Evolutionary conservation across 2,329 filamentous ascomycete genomes (phyloP).

Genomic region (Rutstroemia sp.): DNA sequence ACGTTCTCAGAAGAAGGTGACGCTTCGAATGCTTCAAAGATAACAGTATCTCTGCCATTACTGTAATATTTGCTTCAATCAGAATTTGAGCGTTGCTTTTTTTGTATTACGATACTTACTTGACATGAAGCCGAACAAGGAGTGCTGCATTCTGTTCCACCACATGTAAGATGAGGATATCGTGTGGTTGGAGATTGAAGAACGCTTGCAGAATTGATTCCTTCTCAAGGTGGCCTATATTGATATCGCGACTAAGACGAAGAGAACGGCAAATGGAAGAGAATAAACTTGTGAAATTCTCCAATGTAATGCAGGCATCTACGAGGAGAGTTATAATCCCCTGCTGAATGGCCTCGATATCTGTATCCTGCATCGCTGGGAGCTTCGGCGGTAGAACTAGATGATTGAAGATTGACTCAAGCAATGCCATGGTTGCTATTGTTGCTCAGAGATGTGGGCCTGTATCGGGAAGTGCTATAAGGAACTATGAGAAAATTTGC

Average conservation of each 20-base stretch:
- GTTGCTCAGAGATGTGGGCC: too few species aligned
- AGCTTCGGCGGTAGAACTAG: slow-evolving; percentile 37
- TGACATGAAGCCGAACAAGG: slow-evolving; percentile 31
- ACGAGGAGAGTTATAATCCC: slow-evolving; percentile 25
- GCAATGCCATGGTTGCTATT: slow-evolving; percentile 10
- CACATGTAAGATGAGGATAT: slow-evolving; percentile 36
- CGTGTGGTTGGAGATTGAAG: slow-evolving; percentile 19
- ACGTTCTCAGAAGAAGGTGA: slow-evolving; percentile 46
- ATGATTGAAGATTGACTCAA: slow-evolving; percentile 33
- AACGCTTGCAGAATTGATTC: slow-evolving; percentile 26
- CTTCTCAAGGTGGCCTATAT: neutral
- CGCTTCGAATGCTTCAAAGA: slow-evolving; percentile 55
- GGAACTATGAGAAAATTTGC: too few species aligned
- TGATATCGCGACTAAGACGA: slow-evolving; percentile 9
- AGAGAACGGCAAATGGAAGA: slow-evolving; percentile 15
- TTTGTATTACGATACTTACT: slow-evolving; percentile 26
- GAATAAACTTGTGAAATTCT: slow-evolving; percentile 15
- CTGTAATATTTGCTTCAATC: neutral
- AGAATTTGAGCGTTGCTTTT: slow-evolving; percentile 4
- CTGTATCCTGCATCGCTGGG: slow-evolving; percentile 30
- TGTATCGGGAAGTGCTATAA: too few species aligned
- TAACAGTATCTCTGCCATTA: slow-evolving; percentile 22
- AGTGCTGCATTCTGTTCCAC: slow-evolving; percentile 41
- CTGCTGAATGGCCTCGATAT: slow-evolving; percentile 25
- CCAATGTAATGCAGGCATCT: slow-evolving; percentile 16